Evolutionary conservation across 2,329 filamentous ascomycete genomes (phyloP).

Genomic region (Apiospora phragmitis): DNA sequence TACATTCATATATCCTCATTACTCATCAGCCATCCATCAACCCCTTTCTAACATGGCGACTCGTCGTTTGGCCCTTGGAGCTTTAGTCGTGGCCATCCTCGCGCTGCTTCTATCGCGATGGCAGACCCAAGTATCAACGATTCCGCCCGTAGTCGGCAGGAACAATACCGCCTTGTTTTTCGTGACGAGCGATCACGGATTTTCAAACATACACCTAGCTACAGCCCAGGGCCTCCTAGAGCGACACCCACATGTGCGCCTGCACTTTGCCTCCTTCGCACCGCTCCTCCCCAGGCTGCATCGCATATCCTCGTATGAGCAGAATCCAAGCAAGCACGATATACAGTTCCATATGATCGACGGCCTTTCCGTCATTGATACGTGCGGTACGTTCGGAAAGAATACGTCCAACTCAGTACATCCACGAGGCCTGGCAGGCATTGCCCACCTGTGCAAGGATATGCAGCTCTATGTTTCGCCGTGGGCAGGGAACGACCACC

Average conservation of each 20-base stretch:
- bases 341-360: slow-evolving; percentile 19
- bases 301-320: slow-evolving; percentile 16
- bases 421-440: slow-evolving; percentile 16
- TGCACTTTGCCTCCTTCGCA: slow-evolving; percentile 22
- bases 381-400: background rate
- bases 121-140: too few relatives aligned
- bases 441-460: slow-evolving; percentile 9
- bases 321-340: slow-evolving; percentile 11
- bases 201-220: slow-evolving; percentile 21
- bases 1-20: too few relatives aligned
- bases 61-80: too few relatives aligned
- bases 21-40: too few relatives aligned
- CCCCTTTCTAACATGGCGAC: too few relatives aligned
- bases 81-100: too few relatives aligned
- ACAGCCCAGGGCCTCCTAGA: slow-evolving; percentile 21
- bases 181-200: slow-evolving; percentile 18
- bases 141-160: slow-evolving; percentile 14
- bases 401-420: slow-evolving; percentile 10
- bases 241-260: slow-evolving; percentile 18
- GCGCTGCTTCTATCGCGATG: too few relatives aligned
- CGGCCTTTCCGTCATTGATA: slow-evolving; percentile 7
- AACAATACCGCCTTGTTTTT: slow-evolving; percentile 23
- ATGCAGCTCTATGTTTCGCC: slow-evolving; percentile 17
- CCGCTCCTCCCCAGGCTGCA: slow-evolving; percentile 14
- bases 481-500: slow-evolving; percentile 21